Base-by-base conservation (phyloP, 2,329 filamentous ascomycete species). In the Incumbomyces lentus region DNA sequence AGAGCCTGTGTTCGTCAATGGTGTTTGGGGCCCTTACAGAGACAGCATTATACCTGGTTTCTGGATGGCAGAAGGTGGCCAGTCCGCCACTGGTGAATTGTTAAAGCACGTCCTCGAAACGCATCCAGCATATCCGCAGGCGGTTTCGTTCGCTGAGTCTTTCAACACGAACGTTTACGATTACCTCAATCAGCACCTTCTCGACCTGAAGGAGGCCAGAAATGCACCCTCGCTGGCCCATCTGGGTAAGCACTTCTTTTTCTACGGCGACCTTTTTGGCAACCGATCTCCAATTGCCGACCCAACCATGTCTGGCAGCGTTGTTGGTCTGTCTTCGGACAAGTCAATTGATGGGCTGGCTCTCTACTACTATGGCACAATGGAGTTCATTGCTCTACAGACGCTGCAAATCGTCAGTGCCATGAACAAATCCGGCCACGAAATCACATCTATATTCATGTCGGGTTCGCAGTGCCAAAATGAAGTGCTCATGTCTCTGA, bases 361-460 rank as follows among this genome's bases (percentile, higher is more conserved):
- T 1, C 70, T 95, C 17, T 82, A 89, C 69, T 98, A 98, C 70
- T 96, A 95, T 61, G 86, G 80, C 18, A 93, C 90, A 2, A 87
- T 98, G 79, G 92, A 98, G 69, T 96, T 96, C 67, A 96, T 98
- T 59, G 89, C 92, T 26, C 78, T 96, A 64, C 92, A 98, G 67
- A 98, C 92, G 0, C 82, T 86, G 49, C 92, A 98, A 66, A 98
- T 98, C 59, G 77, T 98, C 53, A 84, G 93, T 59, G 78, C 84
- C 31, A 95, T 98, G 89, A 98, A 96, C 72, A 72, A 76, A 39
- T 74, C 87, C 1, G 92, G 92, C 8, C 92, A 98, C 68, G 72
- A 77, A 56, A 89, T 98, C 64, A 81, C 76, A 41, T 90, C 84
- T 53, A 95, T 98, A 67, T 98, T 96, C 78, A 96, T 98, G 92